Evolutionary conservation across 2,329 filamentous ascomycete species (phyloP).

Genomic region (Aspergillus phoenicis): DNA sequence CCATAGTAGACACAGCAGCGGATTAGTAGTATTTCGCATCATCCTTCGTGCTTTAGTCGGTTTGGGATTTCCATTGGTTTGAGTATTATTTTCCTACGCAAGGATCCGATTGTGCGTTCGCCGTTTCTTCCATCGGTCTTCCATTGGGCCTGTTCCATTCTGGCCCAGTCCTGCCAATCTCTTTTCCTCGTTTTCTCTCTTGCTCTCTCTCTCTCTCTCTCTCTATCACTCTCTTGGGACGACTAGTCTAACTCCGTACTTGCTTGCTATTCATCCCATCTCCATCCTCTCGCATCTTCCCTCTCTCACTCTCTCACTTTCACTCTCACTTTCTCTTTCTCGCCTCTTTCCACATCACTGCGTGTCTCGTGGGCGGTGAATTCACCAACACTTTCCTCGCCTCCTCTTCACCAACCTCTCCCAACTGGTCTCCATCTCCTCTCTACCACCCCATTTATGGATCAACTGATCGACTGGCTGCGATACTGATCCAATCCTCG

Average conservation of each 20-base stretch:
- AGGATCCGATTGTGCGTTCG: constrained; percentile 4
- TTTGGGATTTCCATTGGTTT: not conserved
- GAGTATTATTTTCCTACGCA: not conserved
- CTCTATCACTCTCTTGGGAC: not conserved
- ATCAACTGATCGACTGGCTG: constrained; percentile 6
- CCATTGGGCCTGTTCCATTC: constrained; percentile 5
- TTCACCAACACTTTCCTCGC: not conserved
- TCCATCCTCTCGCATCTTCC: no score
- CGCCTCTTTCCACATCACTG: not conserved
- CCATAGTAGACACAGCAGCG: not conserved
- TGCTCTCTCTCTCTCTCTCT: not conserved
- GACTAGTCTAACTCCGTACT: no score
- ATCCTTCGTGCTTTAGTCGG: not conserved
- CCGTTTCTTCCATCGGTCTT: constrained; percentile 6
- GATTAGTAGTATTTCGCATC: not conserved
- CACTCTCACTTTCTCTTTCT: not conserved
- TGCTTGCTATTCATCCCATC: no score
- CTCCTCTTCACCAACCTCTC: not conserved
- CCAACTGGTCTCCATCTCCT: not conserved
- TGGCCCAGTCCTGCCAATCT: constrained; percentile 1
- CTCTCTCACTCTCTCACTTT: not conserved
- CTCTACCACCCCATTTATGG: constrained; percentile 8
- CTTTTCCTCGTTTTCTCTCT: not conserved
- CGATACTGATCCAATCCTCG: constrained; percentile 7
- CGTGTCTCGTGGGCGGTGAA: constrained; percentile 5